Evolutionary conservation across 129 eudicot genomes (phyloP), one percentile per base, ranked within the genome.

Genomic region (Dittrichia graveolens): DNA sequence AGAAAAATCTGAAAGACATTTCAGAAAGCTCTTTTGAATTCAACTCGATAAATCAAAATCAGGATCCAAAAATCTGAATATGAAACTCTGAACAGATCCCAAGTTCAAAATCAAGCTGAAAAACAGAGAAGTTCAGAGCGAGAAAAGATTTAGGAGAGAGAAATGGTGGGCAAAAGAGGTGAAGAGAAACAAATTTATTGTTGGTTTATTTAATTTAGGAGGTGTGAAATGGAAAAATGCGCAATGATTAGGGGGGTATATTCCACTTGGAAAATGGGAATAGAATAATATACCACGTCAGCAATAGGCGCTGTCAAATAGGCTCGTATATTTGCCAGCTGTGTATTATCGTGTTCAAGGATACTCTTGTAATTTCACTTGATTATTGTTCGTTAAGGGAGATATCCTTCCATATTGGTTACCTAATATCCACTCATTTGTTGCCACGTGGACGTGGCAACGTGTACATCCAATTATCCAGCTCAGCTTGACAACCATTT

Each of bases 1-100:
- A 81, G 7, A 78, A 66, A 68, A 57, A 78, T 76, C 83, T 69
- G 57, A 83, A 74, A 87, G 72, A 65, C 96, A 90, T 89, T 72
- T 78, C 80, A 78, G 64, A 75, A 40, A 6, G 10, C 14, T 37
- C 46, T 31, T 52, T 39, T 75, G 57, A 9, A 44, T 39, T 31
- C 41, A 65, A n/a, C 19, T 19, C 53, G 11, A 52, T 6, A 7
- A 7, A 13, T 57, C 45, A 57, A 76, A 53, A 37, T 45, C 61
- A 2, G 19, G 67, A 12, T 69, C 2, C 2, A 4, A 3, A 2
- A 60, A 8, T 41, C 57, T 4, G 57, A 50, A 50, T 3, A 60
- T 40, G 12, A 61, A 52, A 16, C 31, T 31, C 1, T 10, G 47
- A 64, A 65, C 63, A 35, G 31, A 58, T 52, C 43, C 5, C 68